phyloP scores from a whole-genome alignment of 805 yeast genomes.

The Metschnikowia koreensis region DNA sequence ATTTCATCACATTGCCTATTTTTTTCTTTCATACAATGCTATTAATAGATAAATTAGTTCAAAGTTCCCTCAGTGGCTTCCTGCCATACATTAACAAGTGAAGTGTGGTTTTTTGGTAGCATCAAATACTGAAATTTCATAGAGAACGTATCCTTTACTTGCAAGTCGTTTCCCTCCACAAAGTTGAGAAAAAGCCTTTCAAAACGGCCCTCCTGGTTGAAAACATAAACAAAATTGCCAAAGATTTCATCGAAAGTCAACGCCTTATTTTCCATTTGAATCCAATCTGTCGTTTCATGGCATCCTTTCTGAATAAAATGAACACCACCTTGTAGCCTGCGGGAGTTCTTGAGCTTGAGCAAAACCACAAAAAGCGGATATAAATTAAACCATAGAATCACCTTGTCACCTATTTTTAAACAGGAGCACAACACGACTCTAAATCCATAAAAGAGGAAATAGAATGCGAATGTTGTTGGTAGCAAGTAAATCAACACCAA shows the following conservation, averaged over 20 bases:
- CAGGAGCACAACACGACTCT: slow-evolving; percentile 50
- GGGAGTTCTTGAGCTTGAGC: slow-evolving; percentile 75
- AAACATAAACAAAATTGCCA: slow-evolving; percentile 25
- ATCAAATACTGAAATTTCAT: slow-evolving; percentile 19
- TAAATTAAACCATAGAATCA: slow-evolving; percentile 69
- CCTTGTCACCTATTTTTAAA: slow-evolving; percentile 54
- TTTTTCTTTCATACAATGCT: neutral
- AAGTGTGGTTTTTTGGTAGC: slow-evolving; percentile 16
- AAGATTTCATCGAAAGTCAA: slow-evolving; percentile 37
- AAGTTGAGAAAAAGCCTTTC: slow-evolving; percentile 15
- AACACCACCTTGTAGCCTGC: slow-evolving; percentile 56
- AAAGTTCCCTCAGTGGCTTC: neutral
- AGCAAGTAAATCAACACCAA: slow-evolving; percentile 72
- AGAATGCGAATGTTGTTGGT: slow-evolving; percentile 88
- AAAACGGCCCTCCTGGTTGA: slow-evolving; percentile 18
- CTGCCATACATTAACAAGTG: slow-evolving; percentile 10
- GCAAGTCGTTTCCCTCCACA: slow-evolving; percentile 15
- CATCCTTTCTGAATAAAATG: slow-evolving; percentile 26
- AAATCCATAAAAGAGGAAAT: slow-evolving; percentile 64
- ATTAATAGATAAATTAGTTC: slow-evolving; percentile 4
- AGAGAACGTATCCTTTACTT: slow-evolving; percentile 12
- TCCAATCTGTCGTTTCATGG: slow-evolving; percentile 22
- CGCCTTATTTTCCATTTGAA: slow-evolving; percentile 36
- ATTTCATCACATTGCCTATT: neutral
- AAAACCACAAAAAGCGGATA: slow-evolving; percentile 83